Base-by-base conservation (phyloP, 352 stramenopile species). In the Phytophthora idaei region DNA sequence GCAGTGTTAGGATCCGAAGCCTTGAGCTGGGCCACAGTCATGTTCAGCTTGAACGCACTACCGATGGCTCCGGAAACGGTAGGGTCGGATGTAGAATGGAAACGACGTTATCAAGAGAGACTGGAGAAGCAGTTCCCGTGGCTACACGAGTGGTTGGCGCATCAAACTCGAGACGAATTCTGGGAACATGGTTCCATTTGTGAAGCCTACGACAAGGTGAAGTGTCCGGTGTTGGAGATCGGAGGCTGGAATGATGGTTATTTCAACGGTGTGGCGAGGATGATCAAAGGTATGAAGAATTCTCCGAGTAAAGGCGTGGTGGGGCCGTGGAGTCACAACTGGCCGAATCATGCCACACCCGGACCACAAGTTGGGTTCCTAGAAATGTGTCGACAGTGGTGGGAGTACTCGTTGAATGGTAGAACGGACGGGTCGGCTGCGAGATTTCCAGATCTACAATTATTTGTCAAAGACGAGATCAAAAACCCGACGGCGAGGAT, bases 251-350 rank as follows among this genome's bases (percentile, higher is more conserved):
- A 78, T 9, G 77, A 85, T 47, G 77, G 75, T 0, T 85, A 85
- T 51, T 76, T 81, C 48, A 85, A 85, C 17, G 77, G 73, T 5
- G 72, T 85, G 14, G 73, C 78, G 39, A 67, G 77, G 45, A 78
- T 85, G 75, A 49, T 85, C 27, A 51, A 58, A 27, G 61, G 54
- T 4, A 70, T 85, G 64, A 66, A 67, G 5, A 76, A 74, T 28
- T 75, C 73, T 10, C 57, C 74, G 39, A 67, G 62, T 17, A 85
- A 81, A 49, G 72, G 77, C 4, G 62, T 85, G 11, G 67, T 85
- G 17, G 77, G 77, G 7, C 75, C 75, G 3, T 85, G 77, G 77
- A 85, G 77, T 53, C 77, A 85, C 66, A 79, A 83, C 45, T 85
- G 75, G 77, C 77, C 77, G 11, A 78, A 85, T 62, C 48, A 79